Percentiles rank a stretch among this genome's conserved stretches.
Evolutionary conservation across 768 basidiomycete species (phyloP).

Genomic region (Boletus coccyginus): DNA sequence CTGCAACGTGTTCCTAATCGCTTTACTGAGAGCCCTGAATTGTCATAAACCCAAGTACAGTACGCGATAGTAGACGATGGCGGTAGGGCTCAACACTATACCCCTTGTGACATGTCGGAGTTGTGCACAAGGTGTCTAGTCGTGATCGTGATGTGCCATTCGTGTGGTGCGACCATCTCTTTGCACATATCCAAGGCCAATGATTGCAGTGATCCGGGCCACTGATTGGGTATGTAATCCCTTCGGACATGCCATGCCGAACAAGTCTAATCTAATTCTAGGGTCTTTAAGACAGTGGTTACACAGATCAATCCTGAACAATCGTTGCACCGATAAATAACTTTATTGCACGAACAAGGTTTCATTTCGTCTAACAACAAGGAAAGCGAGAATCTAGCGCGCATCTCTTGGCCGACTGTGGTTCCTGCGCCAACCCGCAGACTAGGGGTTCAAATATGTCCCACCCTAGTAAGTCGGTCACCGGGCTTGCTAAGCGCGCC

Average conservation of each 20-base stretch:
- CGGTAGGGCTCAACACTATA: background rate
- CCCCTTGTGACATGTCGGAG: background rate
- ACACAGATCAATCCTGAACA: background rate
- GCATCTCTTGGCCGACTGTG: background rate
- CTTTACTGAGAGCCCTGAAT: background rate
- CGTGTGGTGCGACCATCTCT: background rate
- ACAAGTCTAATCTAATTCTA: conserved; percentile 1
- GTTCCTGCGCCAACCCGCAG: background rate
- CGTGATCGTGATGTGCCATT: background rate
- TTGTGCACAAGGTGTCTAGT: background rate
- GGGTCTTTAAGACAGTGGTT: background rate
- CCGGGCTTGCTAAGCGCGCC: background rate
- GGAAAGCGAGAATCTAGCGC: background rate
- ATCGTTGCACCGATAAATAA: background rate
- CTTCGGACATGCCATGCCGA: background rate
- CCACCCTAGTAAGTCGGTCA: background rate
- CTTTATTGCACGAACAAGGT: background rate
- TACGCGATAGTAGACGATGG: background rate
- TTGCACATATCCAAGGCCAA: background rate
- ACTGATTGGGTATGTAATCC: background rate
- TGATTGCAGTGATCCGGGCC: background rate
- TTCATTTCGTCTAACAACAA: background rate
- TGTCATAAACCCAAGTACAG: background rate
- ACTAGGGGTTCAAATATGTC: background rate
- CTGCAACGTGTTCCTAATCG: background rate